Base-by-base conservation (phyloP, 768 basidiomycete species). In the Kwoniella bestiolae region DNA sequence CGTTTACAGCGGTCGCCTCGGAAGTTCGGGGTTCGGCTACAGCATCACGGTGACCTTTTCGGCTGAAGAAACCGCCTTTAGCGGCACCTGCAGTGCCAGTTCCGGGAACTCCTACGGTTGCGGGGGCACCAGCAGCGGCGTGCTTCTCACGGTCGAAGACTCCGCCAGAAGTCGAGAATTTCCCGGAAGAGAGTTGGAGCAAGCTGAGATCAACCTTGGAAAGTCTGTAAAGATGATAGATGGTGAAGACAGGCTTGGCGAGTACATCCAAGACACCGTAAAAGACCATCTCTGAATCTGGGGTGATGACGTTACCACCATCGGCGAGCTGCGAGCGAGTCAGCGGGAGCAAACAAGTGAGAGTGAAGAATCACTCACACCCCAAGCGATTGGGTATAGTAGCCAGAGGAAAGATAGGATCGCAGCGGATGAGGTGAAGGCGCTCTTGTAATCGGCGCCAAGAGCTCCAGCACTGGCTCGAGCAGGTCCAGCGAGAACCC, bases 371-470 rank as follows among this genome's bases (percentile, higher is more conserved):
- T 84, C 80, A 56, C 84, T 86, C 86, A 85, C 81, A 53, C 84
- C 86, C 87, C 86, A 87, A 26, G 82, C 83, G 66, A 88, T 84
- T 9, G 87, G 78, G 80, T 87, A 87, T n/a, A 86, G 68, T 62
- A 85, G 60, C 85, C 85, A 87, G 69, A 87, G 81, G 78, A 86
- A 82, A n/a, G 83, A 81, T 65, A 88, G 81, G 79, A 83, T 83
- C 14, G 67, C 70, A 3, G 85, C 83, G n/a, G 83, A 82, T 21
- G 35, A 68, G 49, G 74, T 70, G 78, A 82, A 82, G 1, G 78
- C 61, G 55, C 53, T 56, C 60, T 71, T 66, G 73, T 71, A 79
- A 9, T 73, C 77, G 41, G 68, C 31, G 21, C 79, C 78, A 60
- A 80, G 68, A 18, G 66, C 68, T 7, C 58, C 69, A 14, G 82